Base-by-base conservation (phyloP, 495 filamentous ascomycete genomes). In the Penicillium crystallinum region DNA sequence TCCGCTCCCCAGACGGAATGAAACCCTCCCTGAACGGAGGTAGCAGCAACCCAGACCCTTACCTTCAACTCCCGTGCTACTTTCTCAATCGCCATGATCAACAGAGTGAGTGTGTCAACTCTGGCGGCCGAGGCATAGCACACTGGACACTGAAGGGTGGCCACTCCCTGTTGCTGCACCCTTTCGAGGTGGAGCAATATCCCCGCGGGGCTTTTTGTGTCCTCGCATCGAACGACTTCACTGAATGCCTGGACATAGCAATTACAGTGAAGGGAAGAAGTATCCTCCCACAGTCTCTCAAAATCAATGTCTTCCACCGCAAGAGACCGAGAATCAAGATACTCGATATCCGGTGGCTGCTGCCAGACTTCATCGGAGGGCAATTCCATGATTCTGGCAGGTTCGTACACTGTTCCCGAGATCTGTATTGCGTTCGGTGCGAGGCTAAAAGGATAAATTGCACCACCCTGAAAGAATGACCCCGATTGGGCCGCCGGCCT, bases 341-440 rank as follows among this genome's bases (percentile, higher is more conserved):
- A 4, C 12, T 19, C 11, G 17, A 15, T 21, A 2, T 49, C 46
- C 6, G 22, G 5, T 0, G n/a, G 27, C 10, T 22, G 17, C 6
- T 23, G 30, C 23, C 18, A 31, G 18, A 25, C 5, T 17, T 50
- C 14, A 34, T 18, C 42, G 48, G 38, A 41, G 37, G 48, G 48
- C 38, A 50, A 34, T 17, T 41, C 48, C 37, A 41, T 40, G 18
- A 42, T 41, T 31, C 48, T 40, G n/a, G 37, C 39, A 4, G 48
- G 48, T 1, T 34, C 29, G 12, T 42, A 29, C 11, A 42, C 29
- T 34, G 48, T 40, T 41, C 38, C 29, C 6, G 21, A 50, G 18
- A 41, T 25, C 27, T 50, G 37, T 11, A 31, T 17, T 35, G 27
- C 48, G 29, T 50, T 25, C 12, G 38, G 29, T 25, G 48, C 14